Evolutionary conservation across 1,284 basidiomycete genomes (phyloP).

Genomic region (Amylostereum chailletii): DNA sequence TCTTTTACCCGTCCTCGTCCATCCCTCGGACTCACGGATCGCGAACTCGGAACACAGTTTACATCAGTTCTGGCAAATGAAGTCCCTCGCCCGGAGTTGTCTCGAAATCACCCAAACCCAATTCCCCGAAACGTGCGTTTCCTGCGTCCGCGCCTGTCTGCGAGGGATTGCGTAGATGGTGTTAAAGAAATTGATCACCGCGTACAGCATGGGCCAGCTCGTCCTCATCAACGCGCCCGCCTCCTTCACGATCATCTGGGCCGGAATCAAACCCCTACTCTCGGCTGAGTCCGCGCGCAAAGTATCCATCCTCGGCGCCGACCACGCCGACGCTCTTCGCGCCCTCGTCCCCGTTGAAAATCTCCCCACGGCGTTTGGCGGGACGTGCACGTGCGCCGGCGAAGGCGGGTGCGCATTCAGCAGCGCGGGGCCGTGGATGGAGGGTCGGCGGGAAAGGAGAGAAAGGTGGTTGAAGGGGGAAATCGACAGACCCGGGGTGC

Average conservation of each 20-base stretch:
- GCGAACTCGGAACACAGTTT: conserved; percentile 28
- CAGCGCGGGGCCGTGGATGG: conserved; percentile 62
- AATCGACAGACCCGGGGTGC: conserved; percentile 6
- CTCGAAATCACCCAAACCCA: conserved; percentile 73
- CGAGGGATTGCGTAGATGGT: too few relatives aligned
- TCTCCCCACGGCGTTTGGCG: conserved; percentile 33
- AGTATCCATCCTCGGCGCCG: conserved; percentile 49
- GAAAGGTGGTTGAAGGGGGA: conserved; percentile 28
- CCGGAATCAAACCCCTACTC: conserved; percentile 58
- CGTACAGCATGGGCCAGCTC: conserved; percentile 54
- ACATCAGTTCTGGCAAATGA: conserved; percentile 68
- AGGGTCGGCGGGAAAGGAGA: conserved; percentile 44
- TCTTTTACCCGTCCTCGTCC: conserved; percentile 1
- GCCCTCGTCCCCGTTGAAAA: conserved; percentile 48
- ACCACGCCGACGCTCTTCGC: conserved; percentile 47
- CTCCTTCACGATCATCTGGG: conserved; percentile 65
- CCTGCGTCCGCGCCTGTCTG: background rate
- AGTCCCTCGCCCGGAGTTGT: conserved; percentile 43
- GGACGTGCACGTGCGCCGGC: conserved; percentile 44
- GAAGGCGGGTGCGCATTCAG: conserved; percentile 51
- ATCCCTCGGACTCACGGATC: background rate
- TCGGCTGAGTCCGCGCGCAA: conserved; percentile 63
- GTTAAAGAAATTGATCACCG: background rate
- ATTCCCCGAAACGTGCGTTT: conserved; percentile 60
- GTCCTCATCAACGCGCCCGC: conserved; percentile 62